Conservation (phyloP, 2,329 filamentous ascomycete species). For the Knufia fluminis region DNA sequence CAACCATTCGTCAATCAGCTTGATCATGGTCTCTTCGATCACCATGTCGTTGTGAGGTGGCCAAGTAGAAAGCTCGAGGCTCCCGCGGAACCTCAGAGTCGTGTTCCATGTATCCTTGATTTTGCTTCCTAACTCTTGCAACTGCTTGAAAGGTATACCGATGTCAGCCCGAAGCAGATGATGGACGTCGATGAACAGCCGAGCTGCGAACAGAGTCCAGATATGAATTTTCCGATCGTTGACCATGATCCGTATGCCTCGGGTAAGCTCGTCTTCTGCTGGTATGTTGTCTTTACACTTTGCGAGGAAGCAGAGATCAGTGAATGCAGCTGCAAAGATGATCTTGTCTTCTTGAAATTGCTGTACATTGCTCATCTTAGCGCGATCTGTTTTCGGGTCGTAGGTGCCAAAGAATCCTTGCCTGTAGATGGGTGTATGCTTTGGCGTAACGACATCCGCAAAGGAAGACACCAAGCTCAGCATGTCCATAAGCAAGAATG, state of each 20-base stretch:
- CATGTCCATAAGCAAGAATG: neutral
- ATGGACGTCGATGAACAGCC: slow-evolving; percentile 37
- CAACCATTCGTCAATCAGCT: slow-evolving; percentile 21
- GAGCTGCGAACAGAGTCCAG: slow-evolving; percentile 33
- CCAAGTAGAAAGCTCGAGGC: slow-evolving; percentile 27
- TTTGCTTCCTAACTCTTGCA: slow-evolving; percentile 9
- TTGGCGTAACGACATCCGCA: neutral
- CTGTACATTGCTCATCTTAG: slow-evolving; percentile 22
- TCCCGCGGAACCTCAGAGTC: slow-evolving; percentile 27
- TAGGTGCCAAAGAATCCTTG: slow-evolving; percentile 16
- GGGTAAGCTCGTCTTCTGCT: slow-evolving; percentile 32
- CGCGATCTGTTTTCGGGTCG: slow-evolving; percentile 15
- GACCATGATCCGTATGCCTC: slow-evolving; percentile 28
- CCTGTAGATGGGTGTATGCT: neutral
- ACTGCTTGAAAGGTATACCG: slow-evolving; percentile 11
- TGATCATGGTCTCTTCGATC: neutral
- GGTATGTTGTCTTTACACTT: slow-evolving; percentile 11
- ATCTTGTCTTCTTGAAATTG: slow-evolving; percentile 31
- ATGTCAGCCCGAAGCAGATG: slow-evolving; percentile 25
- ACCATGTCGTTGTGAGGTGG: slow-evolving; percentile 24
- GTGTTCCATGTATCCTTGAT: slow-evolving; percentile 23
- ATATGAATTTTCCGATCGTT: slow-evolving; percentile 28
- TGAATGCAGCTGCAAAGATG: slow-evolving; percentile 28
- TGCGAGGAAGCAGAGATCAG: slow-evolving; percentile 22
- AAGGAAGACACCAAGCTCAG: neutral